Evolutionary conservation across 2,329 filamentous ascomycete species (phyloP).

Genomic region (Aspergillus nomiae): DNA sequence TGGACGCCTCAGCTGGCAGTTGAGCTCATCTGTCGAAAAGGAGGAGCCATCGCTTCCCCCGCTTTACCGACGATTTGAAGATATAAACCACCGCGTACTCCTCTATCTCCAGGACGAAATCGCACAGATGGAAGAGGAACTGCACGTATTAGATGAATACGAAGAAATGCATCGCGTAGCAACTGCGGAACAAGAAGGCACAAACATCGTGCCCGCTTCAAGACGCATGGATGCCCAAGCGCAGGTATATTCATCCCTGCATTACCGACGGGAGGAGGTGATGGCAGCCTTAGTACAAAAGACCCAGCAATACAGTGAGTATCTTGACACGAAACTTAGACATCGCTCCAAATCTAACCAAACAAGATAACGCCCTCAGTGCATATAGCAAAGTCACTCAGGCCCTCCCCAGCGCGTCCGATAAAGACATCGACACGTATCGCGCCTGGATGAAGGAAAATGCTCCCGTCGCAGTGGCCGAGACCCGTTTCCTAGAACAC

Average conservation of each 20-base stretch:
- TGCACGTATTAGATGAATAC: conserved; percentile 68
- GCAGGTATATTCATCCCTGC: conserved; percentile 55
- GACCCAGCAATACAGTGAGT: conserved; percentile 63
- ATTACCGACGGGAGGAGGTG: conserved; percentile 56
- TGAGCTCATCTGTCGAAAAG: conserved; percentile 31
- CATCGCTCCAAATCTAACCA: background rate
- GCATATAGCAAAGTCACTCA: conserved; percentile 52
- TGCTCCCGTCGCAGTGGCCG: conserved; percentile 52
- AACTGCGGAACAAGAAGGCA: conserved; percentile 36
- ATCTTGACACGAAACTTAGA: background rate
- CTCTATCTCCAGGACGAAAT: conserved; percentile 86
- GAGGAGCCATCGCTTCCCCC: conserved; percentile 49
- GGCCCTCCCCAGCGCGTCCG: conserved; percentile 47
- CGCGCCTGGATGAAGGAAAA: conserved; percentile 56
- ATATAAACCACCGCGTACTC: conserved; percentile 78
- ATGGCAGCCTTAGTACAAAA: conserved; percentile 60
- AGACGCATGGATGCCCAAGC: conserved; percentile 47
- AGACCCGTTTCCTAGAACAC: conserved; percentile 56
- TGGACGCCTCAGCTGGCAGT: conserved; percentile 35
- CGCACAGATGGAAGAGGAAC: conserved; percentile 74
- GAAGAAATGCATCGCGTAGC: conserved; percentile 44
- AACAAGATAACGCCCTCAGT: conserved; percentile 43
- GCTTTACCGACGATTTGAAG: conserved; percentile 80
- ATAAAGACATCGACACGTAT: conserved; percentile 54
- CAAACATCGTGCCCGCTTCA: conserved; percentile 38